These are phyloP conservation scores for Aquilaria malaccensis DNA, from an alignment of 345 rosid species.

Conservation along the genomic window DNA sequence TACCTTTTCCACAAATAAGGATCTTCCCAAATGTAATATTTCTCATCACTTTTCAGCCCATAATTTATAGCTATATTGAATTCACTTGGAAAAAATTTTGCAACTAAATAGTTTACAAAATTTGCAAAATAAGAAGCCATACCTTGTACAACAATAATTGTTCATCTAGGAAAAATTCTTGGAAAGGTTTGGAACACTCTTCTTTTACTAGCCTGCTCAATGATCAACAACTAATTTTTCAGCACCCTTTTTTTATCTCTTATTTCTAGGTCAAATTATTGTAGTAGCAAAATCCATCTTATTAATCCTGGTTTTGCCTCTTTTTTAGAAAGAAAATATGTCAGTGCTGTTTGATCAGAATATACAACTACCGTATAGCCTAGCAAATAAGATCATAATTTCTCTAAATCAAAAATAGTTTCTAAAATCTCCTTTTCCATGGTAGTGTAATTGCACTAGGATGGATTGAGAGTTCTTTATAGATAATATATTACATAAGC, in stretches of 20 bases:
- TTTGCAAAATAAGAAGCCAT: too few species aligned
- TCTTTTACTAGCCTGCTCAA: background rate
- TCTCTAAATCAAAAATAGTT: background rate
- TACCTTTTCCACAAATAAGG: too few species aligned
- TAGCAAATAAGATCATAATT: background rate
- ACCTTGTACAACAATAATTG: background rate
- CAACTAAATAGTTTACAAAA: too few species aligned
- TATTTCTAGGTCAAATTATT: background rate
- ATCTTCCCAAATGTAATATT: too few species aligned
- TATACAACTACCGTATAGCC: background rate
- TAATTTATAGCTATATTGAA: too few species aligned
- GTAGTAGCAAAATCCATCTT: background rate
- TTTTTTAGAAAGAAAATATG: background rate
- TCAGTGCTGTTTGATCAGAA: background rate
- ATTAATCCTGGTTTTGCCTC: background rate
- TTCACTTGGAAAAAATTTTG: background rate
- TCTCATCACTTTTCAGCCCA: too few species aligned
- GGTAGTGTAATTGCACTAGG: background rate
- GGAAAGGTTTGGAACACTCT: background rate
- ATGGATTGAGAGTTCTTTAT: background rate
- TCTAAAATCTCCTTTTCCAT: background rate
- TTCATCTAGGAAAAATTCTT: background rate
- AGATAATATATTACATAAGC: background rate
- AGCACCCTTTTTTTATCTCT: background rate
- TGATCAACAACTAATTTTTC: background rate